These are phyloP conservation scores for Babesia ovis DNA, from an alignment of 169 alveolate species.

Conservation along the genomic window DNA sequence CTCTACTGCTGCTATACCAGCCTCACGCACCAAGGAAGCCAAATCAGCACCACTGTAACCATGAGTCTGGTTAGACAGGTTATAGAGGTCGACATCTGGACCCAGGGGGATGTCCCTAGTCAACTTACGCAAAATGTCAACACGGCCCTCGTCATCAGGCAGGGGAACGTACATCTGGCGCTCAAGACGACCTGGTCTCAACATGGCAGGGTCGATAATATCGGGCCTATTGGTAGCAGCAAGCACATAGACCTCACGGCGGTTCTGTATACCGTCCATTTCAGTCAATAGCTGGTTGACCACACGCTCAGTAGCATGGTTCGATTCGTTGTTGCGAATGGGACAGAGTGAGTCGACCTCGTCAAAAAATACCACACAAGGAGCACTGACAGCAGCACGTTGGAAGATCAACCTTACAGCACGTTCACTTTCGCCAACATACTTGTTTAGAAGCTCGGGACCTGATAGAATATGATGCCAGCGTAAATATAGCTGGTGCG, in stretches of 20 bases:
- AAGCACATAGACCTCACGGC: slow-evolving; percentile 91
- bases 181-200: slow-evolving; percentile 95
- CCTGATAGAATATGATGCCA: too few species aligned
- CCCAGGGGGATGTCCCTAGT: slow-evolving; percentile 87
- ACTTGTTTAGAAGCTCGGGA: slow-evolving; percentile 95
- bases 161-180: slow-evolving; percentile 92
- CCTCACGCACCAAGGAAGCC: slow-evolving; percentile 90
- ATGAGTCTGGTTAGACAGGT: slow-evolving; percentile 80
- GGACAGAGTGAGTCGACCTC: slow-evolving; percentile 98
- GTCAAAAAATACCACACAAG: slow-evolving; percentile 98
- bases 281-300: slow-evolving; percentile 97
- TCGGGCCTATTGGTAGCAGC: slow-evolving; percentile 99
- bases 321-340: slow-evolving; percentile 89
- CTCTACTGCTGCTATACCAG: slow-evolving; percentile 86
- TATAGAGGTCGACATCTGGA: slow-evolving; percentile 75
- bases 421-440: slow-evolving; percentile 99
- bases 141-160: slow-evolving; percentile 92
- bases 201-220: slow-evolving; percentile 98
- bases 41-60: slow-evolving; percentile 97
- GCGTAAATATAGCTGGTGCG: too few species aligned
- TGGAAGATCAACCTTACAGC: slow-evolving; percentile 97
- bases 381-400: slow-evolving; percentile 96
- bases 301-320: slow-evolving; percentile 93
- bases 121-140: slow-evolving; percentile 85
- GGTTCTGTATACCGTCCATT: slow-evolving; percentile 95